phyloP scores from a whole-genome alignment of 2,329 filamentous ascomycete genomes.

The Aureobasidium sp. region DNA sequence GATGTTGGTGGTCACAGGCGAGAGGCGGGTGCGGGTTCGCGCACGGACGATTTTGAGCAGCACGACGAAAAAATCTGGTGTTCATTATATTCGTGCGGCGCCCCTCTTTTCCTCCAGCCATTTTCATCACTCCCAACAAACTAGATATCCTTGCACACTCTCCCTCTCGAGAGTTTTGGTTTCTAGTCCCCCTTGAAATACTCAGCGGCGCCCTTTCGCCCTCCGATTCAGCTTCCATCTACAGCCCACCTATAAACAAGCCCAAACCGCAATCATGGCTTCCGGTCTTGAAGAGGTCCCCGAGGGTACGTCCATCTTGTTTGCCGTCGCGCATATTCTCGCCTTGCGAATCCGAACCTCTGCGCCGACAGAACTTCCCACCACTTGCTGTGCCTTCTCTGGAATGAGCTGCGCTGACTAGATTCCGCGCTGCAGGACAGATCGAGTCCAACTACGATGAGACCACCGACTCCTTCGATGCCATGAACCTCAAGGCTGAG shows the following conservation, averaged over 20 bases:
- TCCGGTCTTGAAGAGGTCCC: constrained; percentile 95
- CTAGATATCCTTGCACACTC: constrained; percentile 40
- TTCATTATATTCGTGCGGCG: constrained; percentile 9
- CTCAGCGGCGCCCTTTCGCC: constrained; percentile 32
- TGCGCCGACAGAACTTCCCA: not conserved
- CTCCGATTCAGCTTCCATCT: constrained; percentile 33
- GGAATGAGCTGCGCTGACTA: constrained; percentile 10
- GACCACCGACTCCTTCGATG: constrained; percentile 97
- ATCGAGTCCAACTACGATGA: constrained; percentile 99
- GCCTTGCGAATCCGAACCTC: not conserved
- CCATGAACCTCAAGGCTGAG: constrained; percentile 95
- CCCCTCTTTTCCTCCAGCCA: constrained; percentile 12
- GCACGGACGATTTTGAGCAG: not conserved
- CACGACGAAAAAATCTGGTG: not conserved
- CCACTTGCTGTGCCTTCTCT: not conserved
- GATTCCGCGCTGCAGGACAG: constrained; percentile 58
- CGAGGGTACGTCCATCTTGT: constrained; percentile 63
- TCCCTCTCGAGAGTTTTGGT: constrained; percentile 37
- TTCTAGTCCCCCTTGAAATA: constrained; percentile 36
- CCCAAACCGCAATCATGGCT: constrained; percentile 87
- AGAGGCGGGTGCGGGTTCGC: not conserved
- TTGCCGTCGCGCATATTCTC: not conserved
- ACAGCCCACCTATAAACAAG: constrained; percentile 26
- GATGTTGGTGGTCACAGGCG: not conserved
- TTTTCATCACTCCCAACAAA: constrained; percentile 24